phyloP scores from a whole-genome alignment of 2,329 filamentous ascomycete species.

The Dendrostoma leiphaemia region DNA sequence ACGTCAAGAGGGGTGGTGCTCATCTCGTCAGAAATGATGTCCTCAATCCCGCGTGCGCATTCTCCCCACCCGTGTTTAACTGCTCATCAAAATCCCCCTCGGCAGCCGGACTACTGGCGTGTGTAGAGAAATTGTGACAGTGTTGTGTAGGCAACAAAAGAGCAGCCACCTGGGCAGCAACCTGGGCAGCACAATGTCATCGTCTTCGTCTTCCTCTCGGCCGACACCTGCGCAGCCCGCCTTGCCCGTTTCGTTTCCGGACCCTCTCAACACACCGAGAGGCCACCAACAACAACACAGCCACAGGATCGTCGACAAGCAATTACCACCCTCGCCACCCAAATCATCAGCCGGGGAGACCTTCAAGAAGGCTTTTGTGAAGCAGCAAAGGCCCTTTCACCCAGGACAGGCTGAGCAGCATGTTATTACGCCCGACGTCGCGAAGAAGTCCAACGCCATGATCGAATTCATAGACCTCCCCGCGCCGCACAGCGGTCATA shows the following conservation, averaged over 20 bases:
- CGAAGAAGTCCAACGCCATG: constrained; percentile 33
- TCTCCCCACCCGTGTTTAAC: background rate
- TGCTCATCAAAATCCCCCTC: background rate
- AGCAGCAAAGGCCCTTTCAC: background rate
- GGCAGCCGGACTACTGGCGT: background rate
- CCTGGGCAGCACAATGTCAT: background rate
- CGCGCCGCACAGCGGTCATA: constrained; percentile 76
- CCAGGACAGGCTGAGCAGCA: background rate
- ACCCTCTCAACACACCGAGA: background rate
- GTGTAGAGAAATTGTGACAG: no score
- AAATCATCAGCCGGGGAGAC: constrained; percentile 13
- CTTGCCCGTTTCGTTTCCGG: background rate
- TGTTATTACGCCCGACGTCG: background rate
- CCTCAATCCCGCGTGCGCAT: background rate
- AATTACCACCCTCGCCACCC: constrained; percentile 16
- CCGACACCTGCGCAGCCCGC: background rate
- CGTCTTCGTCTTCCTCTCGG: background rate
- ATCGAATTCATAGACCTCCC: constrained; percentile 74
- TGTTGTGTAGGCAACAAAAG: background rate
- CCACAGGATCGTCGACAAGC: constrained; percentile 12
- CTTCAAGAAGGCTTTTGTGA: constrained; percentile 4
- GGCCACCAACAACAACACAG: constrained; percentile 1
- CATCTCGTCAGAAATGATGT: background rate
- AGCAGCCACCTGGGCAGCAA: no score
- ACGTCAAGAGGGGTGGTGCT: background rate